Evolutionary conservation across 1,139 yeast genomes (phyloP), one percentile per base, ranked within the genome.

Genomic region (Debaryomycetaceae sp.): DNA sequence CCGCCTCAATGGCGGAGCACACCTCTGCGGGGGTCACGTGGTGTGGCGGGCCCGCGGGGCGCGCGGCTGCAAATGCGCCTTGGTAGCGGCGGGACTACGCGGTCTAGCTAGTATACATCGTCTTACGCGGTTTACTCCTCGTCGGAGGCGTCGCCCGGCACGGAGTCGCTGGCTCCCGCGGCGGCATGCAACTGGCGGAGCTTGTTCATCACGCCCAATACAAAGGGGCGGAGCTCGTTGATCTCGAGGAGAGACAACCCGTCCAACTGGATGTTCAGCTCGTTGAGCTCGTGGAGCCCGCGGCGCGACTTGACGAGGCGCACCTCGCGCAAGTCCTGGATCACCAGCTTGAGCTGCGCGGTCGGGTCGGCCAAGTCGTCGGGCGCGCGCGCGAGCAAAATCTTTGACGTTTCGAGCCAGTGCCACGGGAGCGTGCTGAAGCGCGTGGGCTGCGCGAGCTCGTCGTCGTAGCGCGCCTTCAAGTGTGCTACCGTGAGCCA

Each of bases 251-350:
- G 54, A 2, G 95, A 83, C 33, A 91, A 58, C 21, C 93, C 89
- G 45, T 88, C 91, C 57, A 91, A 66, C 43, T 81, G 88, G 38
- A 91, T 67, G 56, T 88, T 85, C 16, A 84, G 75, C 43, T 85
- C 95, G 57, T 91, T 89, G 41, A 91, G 62, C 44, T 80, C 81
- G 28, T 67, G 59, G 31, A 91, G 61, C 46, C 97, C 97, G 34
- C 78, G 77, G 29, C 93, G 68, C 2, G 89, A 79, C 52, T 91
- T 91, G 18, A 84, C 76, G 44, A 80, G 75, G 28, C 98, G 62
- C 10, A 88, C 70, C 56, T 91, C 98, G 28, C 94, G 64, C 34
- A 91, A 61, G 48, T 89, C 97, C 44, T 89, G 95, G 4, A 91
- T 59, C 10, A 78, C 54, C 12, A 89, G 73, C 28, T 93, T 56